Evolutionary conservation across 225 moss, liverwort and hornwort genomes (phyloP), one percentile per base, ranked within the genome.

Genomic region (Anthoceros angustus): DNA sequence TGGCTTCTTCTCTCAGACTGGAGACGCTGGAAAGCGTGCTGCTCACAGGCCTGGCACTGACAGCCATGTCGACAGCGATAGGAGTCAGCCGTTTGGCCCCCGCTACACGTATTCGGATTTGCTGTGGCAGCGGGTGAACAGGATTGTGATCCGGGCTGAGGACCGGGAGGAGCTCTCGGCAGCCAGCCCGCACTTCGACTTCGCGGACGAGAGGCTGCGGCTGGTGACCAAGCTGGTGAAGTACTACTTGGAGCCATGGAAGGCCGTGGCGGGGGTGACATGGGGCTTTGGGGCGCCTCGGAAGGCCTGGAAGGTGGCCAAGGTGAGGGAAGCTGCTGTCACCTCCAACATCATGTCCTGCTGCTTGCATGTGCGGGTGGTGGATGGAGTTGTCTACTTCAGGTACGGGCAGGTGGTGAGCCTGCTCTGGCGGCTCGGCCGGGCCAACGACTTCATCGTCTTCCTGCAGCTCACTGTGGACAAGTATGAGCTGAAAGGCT

Each of bases 391-490:
- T 18, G 55, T 55, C 8, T 55, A 55, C 14, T 55, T 55, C 55
- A 18, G 55, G 10, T 55, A 55, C 55, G 55, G 55, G n/a, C 55
- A 55, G 55, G 55, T 55, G 55, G 55, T 55, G 55, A 55, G 55
- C 55, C 55, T 55, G 55, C n/a, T 4, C 5, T 55, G 55, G 55
- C 55, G 55, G 55, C 55, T 55, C n/a, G 14, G 55, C 55, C 18
- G 55, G 55, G 55, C 55, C 55, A 55, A 55, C 55, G 55, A 55
- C 55, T 55, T 55, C 55, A 55, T 55, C 55, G 23, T 23, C 55
- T 55, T 55, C 14, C 55, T 55, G 55, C 55, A 55, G 55, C n/a
- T 23, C 10, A 55, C 55, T 18, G 16, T 55, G 55, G 55, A 55
- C n/a, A 15, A 23, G 16, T 55, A 55, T 20, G 55, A 23, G 6